Evolutionary conservation across 805 yeast genomes (phyloP).

Genomic region (Pichia californica): DNA sequence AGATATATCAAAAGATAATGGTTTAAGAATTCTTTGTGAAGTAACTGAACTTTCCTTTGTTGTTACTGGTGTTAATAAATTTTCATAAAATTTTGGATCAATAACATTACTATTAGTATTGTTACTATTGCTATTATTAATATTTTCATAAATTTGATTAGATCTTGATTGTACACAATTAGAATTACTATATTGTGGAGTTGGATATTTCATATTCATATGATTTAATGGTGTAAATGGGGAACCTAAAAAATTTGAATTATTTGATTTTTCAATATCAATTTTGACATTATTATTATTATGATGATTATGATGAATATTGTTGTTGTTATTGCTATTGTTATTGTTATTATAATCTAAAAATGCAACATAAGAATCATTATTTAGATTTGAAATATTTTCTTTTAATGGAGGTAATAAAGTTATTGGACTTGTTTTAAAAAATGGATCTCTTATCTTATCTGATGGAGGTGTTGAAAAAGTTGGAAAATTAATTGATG

Average conservation of each 20-base stretch:
- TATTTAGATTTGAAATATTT: not conserved
- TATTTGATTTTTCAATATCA: not conserved
- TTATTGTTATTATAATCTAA: constrained; percentile 4
- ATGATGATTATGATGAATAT: too few species aligned
- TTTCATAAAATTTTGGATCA: not conserved
- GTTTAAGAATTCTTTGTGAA: not conserved
- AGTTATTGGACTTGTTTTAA: not conserved
- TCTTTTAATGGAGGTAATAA: not conserved
- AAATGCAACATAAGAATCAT: constrained; percentile 5
- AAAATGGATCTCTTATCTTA: not conserved
- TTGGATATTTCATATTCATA: not conserved
- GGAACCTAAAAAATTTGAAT: not conserved
- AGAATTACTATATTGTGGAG: not conserved
- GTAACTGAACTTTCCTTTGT: too few species aligned
- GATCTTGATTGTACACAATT: too few species aligned
- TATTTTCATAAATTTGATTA: too few species aligned
- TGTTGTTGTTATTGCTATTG: too few species aligned
- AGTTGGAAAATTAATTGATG: not conserved
- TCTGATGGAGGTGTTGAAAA: constrained; percentile 6
- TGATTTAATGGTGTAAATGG: not conserved
- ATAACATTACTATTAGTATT: too few species aligned
- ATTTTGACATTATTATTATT: too few species aligned
- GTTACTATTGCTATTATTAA: too few species aligned
- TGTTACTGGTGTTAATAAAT: too few species aligned
- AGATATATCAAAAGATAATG: not conserved